Conservation (phyloP, 306 rosid genomes). For the Prosopis cineraria region DNA sequence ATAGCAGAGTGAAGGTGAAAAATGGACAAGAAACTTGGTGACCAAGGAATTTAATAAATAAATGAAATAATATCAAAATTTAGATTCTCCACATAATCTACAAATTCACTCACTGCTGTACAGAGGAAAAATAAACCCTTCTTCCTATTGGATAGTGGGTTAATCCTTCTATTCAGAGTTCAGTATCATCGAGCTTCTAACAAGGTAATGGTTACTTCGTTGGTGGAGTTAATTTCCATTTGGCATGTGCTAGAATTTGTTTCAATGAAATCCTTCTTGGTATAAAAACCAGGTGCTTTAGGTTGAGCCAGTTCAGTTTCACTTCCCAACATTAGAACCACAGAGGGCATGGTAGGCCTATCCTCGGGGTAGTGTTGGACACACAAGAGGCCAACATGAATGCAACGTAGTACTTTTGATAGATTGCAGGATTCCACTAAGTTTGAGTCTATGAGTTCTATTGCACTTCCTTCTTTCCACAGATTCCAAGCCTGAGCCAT, state of each 20-base stretch:
- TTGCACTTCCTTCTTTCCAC: slow-evolving; percentile 47
- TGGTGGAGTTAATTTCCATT: slow-evolving; percentile 34
- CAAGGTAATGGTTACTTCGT: slow-evolving; percentile 27
- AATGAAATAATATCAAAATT: neutral
- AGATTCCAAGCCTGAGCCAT: slow-evolving; percentile 56
- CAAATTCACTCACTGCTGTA: neutral
- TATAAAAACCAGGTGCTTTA: slow-evolving; percentile 51
- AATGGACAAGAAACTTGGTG: neutral
- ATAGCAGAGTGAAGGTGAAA: neutral
- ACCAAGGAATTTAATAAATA: neutral
- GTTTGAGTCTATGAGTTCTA: slow-evolving; percentile 49
- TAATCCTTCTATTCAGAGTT: neutral
- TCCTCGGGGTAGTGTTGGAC: slow-evolving; percentile 51
- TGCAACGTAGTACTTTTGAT: slow-evolving; percentile 44
- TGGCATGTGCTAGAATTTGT: neutral
- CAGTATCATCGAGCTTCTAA: slow-evolving; percentile 32
- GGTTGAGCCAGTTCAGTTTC: slow-evolving; percentile 48
- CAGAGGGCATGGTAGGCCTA: slow-evolving; percentile 42
- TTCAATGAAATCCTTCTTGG: neutral
- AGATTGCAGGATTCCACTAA: slow-evolving; percentile 25
- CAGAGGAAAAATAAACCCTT: neutral
- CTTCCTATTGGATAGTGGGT: neutral
- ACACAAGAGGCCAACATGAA: slow-evolving; percentile 60
- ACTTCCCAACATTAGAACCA: slow-evolving; percentile 52
- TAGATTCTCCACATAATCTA: neutral